Evolutionary conservation across 2,329 filamentous ascomycete genomes (phyloP).

Genomic region (Verticillium longisporum): DNA sequence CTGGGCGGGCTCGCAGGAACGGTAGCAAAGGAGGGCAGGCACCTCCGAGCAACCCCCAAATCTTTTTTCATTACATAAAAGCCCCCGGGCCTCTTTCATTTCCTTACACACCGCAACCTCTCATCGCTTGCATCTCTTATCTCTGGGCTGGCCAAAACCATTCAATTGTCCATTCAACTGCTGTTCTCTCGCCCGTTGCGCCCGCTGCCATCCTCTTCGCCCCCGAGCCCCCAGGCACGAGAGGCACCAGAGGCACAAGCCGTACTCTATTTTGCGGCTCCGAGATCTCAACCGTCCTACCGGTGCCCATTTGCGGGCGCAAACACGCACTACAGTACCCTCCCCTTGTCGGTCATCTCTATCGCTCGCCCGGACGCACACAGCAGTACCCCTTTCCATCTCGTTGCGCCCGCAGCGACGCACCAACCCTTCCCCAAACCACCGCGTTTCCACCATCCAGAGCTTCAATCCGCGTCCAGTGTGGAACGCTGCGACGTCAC

Average conservation of each 20-base stretch:
- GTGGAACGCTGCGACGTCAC: slow-evolving; percentile 23
- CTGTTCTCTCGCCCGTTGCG: slow-evolving; percentile 8
- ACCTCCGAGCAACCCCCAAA: slow-evolving; percentile 1
- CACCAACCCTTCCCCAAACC: slow-evolving; percentile 27
- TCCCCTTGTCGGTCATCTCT: slow-evolving; percentile 15
- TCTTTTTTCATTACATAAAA: slow-evolving; percentile 14
- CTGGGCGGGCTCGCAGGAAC: too few relatives aligned
- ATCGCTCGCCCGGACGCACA: slow-evolving; percentile 1
- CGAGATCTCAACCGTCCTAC: slow-evolving; percentile 21
- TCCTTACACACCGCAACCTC: slow-evolving; percentile 15
- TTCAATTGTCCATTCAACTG: slow-evolving; percentile 10
- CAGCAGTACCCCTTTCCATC: neutral
- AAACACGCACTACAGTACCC: slow-evolving; percentile 13
- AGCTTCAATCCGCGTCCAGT: slow-evolving; percentile 13
- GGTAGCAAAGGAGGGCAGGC: neutral
- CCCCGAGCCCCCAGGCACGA: neutral
- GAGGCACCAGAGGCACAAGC: slow-evolving; percentile 10
- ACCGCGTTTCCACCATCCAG: slow-evolving; percentile 17
- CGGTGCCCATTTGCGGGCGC: slow-evolving; percentile 12
- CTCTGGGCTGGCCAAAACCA: slow-evolving; percentile 13
- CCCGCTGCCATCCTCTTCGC: slow-evolving; percentile 6
- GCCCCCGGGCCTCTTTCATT: slow-evolving; percentile 12
- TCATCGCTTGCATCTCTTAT: slow-evolving; percentile 14
- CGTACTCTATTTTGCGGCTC: slow-evolving; percentile 14
- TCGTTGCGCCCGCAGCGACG: slow-evolving; percentile 26